Conservation (phyloP, 192 early-diverging fungal species). For the Rhizophagus clarus region DNA sequence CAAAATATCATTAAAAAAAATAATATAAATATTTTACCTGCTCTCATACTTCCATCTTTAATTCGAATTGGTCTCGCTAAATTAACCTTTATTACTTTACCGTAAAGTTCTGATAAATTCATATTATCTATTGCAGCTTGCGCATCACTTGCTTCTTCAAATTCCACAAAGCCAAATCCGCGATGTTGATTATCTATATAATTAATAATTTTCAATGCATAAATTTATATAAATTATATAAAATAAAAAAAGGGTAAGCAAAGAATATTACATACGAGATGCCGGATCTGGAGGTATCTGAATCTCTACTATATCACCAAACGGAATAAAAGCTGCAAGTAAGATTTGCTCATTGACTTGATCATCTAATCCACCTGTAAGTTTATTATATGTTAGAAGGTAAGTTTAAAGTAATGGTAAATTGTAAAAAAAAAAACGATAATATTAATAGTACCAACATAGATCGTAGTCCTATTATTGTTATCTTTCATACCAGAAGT, state of each 20-base stretch:
- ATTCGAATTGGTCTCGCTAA: conserved; percentile 70
- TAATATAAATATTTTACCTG: conserved; percentile 37
- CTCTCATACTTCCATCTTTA: conserved; percentile 42
- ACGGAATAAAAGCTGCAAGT: conserved; percentile 90
- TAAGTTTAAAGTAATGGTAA: neutral
- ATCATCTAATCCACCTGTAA: conserved; percentile 75
- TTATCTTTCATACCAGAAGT: conserved; percentile 21
- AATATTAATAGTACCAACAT: conserved; percentile 40
- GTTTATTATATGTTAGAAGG: neutral
- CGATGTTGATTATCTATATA: conserved; percentile 70
- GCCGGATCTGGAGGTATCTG: conserved; percentile 82
- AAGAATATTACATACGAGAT: conserved; percentile 54
- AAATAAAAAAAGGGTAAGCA: neutral
- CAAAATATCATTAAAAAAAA: neutral
- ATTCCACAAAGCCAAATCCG: conserved; percentile 97
- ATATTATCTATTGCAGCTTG: conserved; percentile 93
- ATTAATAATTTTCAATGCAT: conserved; percentile 12
- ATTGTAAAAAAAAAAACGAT: neutral
- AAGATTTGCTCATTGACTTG: conserved; percentile 79
- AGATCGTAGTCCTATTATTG: conserved; percentile 47
- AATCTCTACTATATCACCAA: conserved; percentile 91
- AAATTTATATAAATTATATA: neutral
- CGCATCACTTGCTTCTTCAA: conserved; percentile 82
- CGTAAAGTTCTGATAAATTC: conserved; percentile 86
- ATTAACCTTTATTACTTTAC: conserved; percentile 87